Base-by-base conservation (phyloP, 2,329 filamentous ascomycete species). In the Byssochlamys sp. region DNA sequence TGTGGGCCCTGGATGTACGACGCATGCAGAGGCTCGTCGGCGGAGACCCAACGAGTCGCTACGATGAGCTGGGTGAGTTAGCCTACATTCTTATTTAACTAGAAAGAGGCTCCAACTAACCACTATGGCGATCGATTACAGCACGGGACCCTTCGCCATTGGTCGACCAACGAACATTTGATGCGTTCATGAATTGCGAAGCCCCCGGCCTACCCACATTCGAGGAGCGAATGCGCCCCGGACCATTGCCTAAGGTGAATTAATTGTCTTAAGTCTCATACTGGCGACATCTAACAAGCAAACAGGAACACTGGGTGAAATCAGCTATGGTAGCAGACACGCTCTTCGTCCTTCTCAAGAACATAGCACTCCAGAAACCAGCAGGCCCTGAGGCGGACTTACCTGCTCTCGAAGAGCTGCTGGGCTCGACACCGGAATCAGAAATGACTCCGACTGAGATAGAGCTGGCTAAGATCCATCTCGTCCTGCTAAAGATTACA, bases 1-100 rank as follows among this genome's bases (percentile, higher is more conserved):
- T 78, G 65, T 77, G 69, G 66, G 72, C 71, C 25, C 61, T 78
- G 31, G 75, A 78, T 55, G 69, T 71, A 33, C 69, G 73, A 49
- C 74, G 73, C 35, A 67, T 73, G 19, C 70, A 75, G 55, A 66
- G 76, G 56, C 58, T 77, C 25, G 68, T 69, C 54, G 74, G 73
- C 12, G 72, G 73, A 27, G 67, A 73, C 45, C 65, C 69, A 5
- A 66, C 67, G 58, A 57, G 60, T 28, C 67, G 69, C 49, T 74
- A 72, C 60, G 71, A 72, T 61, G 65, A 71, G 29, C 59, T 74
- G 31, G 73, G 74, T 76, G 56, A 64, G 71, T 62, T 56, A 9
- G n/a, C 3, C 27, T 53, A 7, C 9, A 49, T 10, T 19, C 33
- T 51, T 45, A 33, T 56, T 11, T 31, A 11, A 19, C 28, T 25